These are phyloP conservation scores for Boletus smithii DNA, from an alignment of 1,284 basidiomycete species.

Conservation along the genomic window DNA sequence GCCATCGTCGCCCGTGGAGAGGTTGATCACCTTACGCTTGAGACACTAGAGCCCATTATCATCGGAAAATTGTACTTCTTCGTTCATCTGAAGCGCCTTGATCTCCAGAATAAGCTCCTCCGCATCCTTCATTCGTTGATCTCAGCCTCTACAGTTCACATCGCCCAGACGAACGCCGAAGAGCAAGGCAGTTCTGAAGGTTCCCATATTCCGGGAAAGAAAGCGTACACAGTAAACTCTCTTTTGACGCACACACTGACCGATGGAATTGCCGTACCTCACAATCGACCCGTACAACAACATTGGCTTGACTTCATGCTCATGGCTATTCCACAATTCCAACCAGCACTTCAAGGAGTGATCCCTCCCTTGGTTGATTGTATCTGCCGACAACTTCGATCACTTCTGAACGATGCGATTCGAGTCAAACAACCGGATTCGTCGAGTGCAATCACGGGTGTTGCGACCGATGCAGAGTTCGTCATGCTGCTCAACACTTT, in stretches of 20 bases:
- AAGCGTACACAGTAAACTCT: slow-evolving; percentile 53
- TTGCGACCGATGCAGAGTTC: slow-evolving; percentile 78
- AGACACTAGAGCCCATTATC: slow-evolving; percentile 67
- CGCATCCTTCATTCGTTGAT: slow-evolving; percentile 87
- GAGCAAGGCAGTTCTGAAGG: slow-evolving; percentile 31
- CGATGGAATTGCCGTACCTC: slow-evolving; percentile 69
- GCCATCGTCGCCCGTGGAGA: slow-evolving; percentile 79
- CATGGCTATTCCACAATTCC: slow-evolving; percentile 84
- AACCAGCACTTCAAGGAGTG: slow-evolving; percentile 61
- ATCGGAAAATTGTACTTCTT: slow-evolving; percentile 74
- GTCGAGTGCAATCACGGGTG: slow-evolving; percentile 41
- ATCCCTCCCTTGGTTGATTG: slow-evolving; percentile 82
- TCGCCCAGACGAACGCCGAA: slow-evolving; percentile 24
- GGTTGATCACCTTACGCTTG: slow-evolving; percentile 55
- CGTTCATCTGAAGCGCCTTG: slow-evolving; percentile 66
- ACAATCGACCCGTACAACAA: slow-evolving; percentile 80
- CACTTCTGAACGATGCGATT: slow-evolving; percentile 55
- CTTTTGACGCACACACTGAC: slow-evolving; percentile 76
- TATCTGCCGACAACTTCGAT: slow-evolving; percentile 72
- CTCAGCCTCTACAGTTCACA: slow-evolving; percentile 47
- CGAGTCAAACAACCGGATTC: slow-evolving; percentile 40
- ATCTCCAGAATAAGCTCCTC: slow-evolving; percentile 90
- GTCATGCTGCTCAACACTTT: slow-evolving; percentile 80
- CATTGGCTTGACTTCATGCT: slow-evolving; percentile 97
- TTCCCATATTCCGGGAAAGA: slow-evolving; percentile 26